phyloP scores from a whole-genome alignment of 2,329 filamentous ascomycete genomes.

The Curvularia sp. region DNA sequence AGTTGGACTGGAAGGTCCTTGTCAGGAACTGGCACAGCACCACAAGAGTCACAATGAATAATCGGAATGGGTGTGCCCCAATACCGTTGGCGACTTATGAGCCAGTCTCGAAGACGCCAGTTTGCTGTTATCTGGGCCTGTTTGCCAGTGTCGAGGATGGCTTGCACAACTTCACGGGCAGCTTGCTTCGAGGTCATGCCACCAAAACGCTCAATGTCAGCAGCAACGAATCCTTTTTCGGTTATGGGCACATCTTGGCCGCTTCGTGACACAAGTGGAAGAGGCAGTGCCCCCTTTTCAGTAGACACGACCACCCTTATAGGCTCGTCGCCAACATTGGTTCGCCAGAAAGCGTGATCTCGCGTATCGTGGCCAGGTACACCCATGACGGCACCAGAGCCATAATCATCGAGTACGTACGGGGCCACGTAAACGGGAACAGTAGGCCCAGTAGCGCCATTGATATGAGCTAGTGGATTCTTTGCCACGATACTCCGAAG shows the following conservation, averaged over 20 bases:
- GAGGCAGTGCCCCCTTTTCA: slow-evolving; percentile 13
- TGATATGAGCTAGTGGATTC: slow-evolving; percentile 59
- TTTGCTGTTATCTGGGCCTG: slow-evolving; percentile 70
- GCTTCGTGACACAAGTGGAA: slow-evolving; percentile 29
- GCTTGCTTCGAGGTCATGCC: slow-evolving; percentile 70
- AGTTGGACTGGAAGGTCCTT: slow-evolving; percentile 78
- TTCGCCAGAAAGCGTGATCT: slow-evolving; percentile 80
- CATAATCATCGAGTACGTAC: slow-evolving; percentile 85
- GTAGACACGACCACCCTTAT: slow-evolving; percentile 63
- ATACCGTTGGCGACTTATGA: slow-evolving; percentile 90
- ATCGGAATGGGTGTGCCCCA: slow-evolving; percentile 93
- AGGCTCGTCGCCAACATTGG: slow-evolving; percentile 67
- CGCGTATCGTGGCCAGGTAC: slow-evolving; percentile 84
- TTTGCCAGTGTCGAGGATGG: slow-evolving; percentile 57
- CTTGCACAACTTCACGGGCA: slow-evolving; percentile 63
- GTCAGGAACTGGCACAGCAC: slow-evolving; percentile 77
- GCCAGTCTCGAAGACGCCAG: slow-evolving; percentile 87
- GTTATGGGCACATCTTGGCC: slow-evolving; percentile 64
- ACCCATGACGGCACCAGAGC: slow-evolving; percentile 89
- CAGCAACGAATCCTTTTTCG: slow-evolving; percentile 71
- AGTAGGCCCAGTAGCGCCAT: slow-evolving; percentile 57
- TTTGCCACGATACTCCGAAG: slow-evolving; percentile 56
- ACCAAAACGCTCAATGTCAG: slow-evolving; percentile 68
- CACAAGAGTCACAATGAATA: slow-evolving; percentile 78
- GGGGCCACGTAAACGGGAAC: slow-evolving; percentile 82